These are phyloP conservation scores for Sistotremastrum niveocremeum DNA, from an alignment of 768 basidiomycete species.

Conservation along the genomic window DNA sequence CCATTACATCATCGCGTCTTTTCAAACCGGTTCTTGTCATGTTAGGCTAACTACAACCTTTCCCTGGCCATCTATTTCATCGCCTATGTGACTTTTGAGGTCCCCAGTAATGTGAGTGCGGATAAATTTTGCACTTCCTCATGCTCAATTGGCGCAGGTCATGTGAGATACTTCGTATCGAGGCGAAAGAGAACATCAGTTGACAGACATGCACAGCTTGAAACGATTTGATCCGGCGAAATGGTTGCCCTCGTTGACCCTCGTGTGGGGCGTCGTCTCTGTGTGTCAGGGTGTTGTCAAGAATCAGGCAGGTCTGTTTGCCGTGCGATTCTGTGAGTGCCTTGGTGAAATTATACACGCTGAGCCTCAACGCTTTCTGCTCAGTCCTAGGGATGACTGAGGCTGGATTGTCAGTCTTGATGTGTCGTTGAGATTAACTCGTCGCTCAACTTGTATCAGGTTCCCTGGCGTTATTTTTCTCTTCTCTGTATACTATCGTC, in stretches of 20 bases:
- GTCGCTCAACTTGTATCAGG: conserved; percentile 14
- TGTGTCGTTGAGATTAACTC: background rate
- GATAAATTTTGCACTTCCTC: background rate
- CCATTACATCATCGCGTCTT: background rate
- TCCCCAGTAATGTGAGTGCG: conserved; percentile 39
- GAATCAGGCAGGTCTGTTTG: conserved; percentile 39
- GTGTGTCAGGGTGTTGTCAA: conserved; percentile 41
- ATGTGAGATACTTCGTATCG: background rate
- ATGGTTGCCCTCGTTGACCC: conserved; percentile 48
- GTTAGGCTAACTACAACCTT: conserved; percentile 36
- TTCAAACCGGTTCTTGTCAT: conserved; percentile 1
- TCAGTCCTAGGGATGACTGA: conserved; percentile 43
- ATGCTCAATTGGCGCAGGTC: background rate
- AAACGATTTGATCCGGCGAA: conserved; percentile 46
- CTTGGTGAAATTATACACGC: background rate
- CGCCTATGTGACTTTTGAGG: conserved; percentile 46
- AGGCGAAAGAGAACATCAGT: background rate
- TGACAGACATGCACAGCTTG: conserved; percentile 20
- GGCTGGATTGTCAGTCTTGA: conserved; percentile 27
- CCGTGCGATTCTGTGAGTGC: conserved; percentile 38
- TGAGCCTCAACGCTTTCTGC: background rate
- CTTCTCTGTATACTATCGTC: conserved; percentile 47
- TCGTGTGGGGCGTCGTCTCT: conserved; percentile 44
- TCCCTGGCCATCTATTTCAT: conserved; percentile 47
- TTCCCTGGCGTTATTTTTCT: conserved; percentile 44